Evolutionary conservation across 306 rosid species (phyloP).

Genomic region (Cicer arietinum): DNA sequence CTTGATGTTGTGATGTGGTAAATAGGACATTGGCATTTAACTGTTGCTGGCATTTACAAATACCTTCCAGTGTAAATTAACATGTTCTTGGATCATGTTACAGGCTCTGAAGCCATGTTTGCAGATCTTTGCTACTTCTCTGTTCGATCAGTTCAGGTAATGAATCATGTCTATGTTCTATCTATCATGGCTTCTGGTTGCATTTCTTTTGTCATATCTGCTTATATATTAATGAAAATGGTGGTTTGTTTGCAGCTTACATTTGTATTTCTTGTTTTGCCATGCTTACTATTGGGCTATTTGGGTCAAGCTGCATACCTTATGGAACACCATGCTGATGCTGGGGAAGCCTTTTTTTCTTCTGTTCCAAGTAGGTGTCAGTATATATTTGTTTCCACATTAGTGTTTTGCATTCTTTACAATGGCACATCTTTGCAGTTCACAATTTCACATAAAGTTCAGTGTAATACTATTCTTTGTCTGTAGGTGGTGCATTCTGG

Average conservation of each 20-base stretch:
- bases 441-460: conserved; percentile 24
- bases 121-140: conserved; percentile 99
- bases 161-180: conserved; percentile 38
- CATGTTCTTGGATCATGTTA: conserved; percentile 43
- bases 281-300: conserved; percentile 95
- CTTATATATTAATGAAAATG: conserved; percentile 38
- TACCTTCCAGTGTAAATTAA: conserved; percentile 36
- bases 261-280: conserved; percentile 50
- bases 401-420: conserved; percentile 15
- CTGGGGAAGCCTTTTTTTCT: conserved; percentile 74
- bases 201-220: conserved; percentile 18
- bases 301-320: conserved; percentile 99
- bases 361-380: conserved; percentile 86
- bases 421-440: conserved; percentile 34
- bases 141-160: conserved; percentile 95
- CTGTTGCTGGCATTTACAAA: background rate
- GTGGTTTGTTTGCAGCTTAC: conserved; percentile 70
- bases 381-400: conserved; percentile 5
- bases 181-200: conserved; percentile 31
- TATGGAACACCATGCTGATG: conserved; percentile 67
- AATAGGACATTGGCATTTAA: conserved; percentile 27
- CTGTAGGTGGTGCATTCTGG: conserved; percentile 85
- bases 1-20: conserved; percentile 4
- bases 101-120: conserved; percentile 99
- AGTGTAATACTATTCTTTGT: conserved; percentile 40